Percentiles rank a stretch among this genome's conserved stretches.
Evolutionary conservation across 1,139 yeast species (phyloP).

Genomic region (Taphrina deformans): DNA sequence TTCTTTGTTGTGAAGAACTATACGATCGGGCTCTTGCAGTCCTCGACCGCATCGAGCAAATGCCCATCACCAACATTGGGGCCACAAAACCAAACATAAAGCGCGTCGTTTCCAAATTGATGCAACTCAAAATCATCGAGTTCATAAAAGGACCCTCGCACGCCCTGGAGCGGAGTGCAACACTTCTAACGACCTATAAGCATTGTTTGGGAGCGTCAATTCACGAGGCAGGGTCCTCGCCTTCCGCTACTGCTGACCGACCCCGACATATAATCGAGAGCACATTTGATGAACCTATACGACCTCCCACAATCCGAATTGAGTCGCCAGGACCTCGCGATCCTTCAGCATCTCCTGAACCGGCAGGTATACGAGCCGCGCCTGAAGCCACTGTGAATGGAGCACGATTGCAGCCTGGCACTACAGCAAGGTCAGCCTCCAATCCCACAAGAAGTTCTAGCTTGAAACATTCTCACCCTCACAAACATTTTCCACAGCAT

Average conservation of each 20-base stretch:
- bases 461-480: neutral
- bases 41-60: neutral
- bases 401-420: neutral
- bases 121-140: slow-evolving; percentile 2
- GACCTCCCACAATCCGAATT: neutral
- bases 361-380: neutral
- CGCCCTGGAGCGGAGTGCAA: neutral
- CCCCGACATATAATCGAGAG: neutral
- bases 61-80: neutral
- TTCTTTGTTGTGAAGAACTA: slow-evolving; percentile 18
- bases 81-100: neutral
- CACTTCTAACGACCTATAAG: neutral
- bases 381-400: neutral
- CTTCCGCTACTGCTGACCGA: neutral
- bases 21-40: slow-evolving; percentile 18
- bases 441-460: neutral
- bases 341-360: neutral
- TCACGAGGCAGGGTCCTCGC: neutral
- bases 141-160: neutral
- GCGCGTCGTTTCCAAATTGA: neutral
- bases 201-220: neutral
- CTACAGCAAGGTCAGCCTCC: neutral
- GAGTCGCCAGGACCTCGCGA: neutral
- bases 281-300: neutral
- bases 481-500: neutral